These are phyloP conservation scores for Alternaria incomplexa DNA, from an alignment of 2,329 filamentous ascomycete species.

Conservation along the genomic window DNA sequence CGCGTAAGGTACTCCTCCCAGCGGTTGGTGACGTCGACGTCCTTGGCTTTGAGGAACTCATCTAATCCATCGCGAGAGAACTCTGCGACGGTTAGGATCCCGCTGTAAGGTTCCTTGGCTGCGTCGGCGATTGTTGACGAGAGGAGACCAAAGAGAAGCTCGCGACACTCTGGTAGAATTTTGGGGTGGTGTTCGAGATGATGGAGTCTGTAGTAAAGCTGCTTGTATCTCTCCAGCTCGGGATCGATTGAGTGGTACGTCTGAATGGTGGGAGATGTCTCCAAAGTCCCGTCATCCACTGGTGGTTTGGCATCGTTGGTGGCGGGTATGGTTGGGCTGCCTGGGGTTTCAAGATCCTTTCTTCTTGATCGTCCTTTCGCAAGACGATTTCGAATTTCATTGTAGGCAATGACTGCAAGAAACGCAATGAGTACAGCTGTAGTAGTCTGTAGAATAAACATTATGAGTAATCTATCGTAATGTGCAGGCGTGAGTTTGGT, in stretches of 20 bases:
- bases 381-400: slow-evolving; percentile 19
- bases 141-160: slow-evolving; percentile 45
- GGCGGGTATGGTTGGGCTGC: slow-evolving; percentile 11
- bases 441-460: slow-evolving; percentile 31
- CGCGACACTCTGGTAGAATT: slow-evolving; percentile 42
- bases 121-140: slow-evolving; percentile 40
- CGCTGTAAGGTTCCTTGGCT: slow-evolving; percentile 13
- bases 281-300: background rate
- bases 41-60: slow-evolving; percentile 42
- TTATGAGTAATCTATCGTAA: background rate
- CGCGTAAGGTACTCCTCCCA: slow-evolving; percentile 48
- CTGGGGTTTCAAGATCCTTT: slow-evolving; percentile 23
- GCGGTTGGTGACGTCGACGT: slow-evolving; percentile 35
- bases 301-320: background rate
- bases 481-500: background rate
- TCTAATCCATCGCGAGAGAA: slow-evolving; percentile 36
- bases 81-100: slow-evolving; percentile 40
- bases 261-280: background rate
- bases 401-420: slow-evolving; percentile 25
- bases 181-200: slow-evolving; percentile 49
- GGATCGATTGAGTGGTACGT: background rate
- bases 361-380: slow-evolving; percentile 18
- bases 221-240: slow-evolving; percentile 31
- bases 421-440: slow-evolving; percentile 27
- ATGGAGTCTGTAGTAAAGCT: slow-evolving; percentile 51